These are phyloP conservation scores for Micromonas pusilla DNA, from an alignment of 139 green algal species.

Conservation along the genomic window DNA sequence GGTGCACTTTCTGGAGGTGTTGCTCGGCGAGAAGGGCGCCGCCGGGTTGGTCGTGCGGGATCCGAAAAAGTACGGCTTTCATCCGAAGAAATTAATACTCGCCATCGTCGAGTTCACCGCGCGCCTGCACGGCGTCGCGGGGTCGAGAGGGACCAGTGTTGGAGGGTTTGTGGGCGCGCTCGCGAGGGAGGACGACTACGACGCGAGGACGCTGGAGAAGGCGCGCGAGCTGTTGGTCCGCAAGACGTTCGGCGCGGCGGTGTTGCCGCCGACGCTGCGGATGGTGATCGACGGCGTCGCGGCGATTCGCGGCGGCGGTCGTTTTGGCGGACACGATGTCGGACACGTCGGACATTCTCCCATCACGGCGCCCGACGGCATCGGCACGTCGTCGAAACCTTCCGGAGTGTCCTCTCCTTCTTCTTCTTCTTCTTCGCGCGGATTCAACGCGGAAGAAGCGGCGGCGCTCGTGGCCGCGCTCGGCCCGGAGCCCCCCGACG, in stretches of 20 bases:
- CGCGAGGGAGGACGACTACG: slow-evolving; percentile 46
- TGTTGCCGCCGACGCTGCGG: neutral
- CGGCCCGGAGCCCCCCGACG: neutral
- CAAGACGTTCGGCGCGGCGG: neutral
- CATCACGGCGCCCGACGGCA: too few species aligned
- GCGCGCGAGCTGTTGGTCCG: neutral
- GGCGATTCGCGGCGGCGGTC: too few species aligned
- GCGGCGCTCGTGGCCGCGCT: neutral
- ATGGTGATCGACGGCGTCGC: neutral
- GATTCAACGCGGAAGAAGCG: too few species aligned
- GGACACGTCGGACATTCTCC: too few species aligned
- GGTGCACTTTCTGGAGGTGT: slow-evolving; percentile 60
- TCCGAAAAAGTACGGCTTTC: slow-evolving; percentile 52
- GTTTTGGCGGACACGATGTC: too few species aligned
- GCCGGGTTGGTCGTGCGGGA: slow-evolving; percentile 42
- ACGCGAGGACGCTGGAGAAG: slow-evolving; percentile 37
- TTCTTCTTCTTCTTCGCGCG: too few species aligned
- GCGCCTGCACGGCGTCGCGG: slow-evolving; percentile 27
- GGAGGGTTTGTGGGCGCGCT: slow-evolving; percentile 33
- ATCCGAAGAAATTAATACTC: slow-evolving; percentile 47
- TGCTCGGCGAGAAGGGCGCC: slow-evolving; percentile 45
- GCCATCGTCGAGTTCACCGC: slow-evolving; percentile 41
- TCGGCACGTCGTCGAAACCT: too few species aligned
- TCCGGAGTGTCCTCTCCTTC: too few species aligned
- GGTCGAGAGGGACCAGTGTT: slow-evolving; percentile 29